A percentile compares a stretch with the other conserved stretches of the same genome.
These are phyloP conservation scores for Penicillium hordei DNA, from an alignment of 2,329 filamentous ascomycete species.

Conservation along the genomic window DNA sequence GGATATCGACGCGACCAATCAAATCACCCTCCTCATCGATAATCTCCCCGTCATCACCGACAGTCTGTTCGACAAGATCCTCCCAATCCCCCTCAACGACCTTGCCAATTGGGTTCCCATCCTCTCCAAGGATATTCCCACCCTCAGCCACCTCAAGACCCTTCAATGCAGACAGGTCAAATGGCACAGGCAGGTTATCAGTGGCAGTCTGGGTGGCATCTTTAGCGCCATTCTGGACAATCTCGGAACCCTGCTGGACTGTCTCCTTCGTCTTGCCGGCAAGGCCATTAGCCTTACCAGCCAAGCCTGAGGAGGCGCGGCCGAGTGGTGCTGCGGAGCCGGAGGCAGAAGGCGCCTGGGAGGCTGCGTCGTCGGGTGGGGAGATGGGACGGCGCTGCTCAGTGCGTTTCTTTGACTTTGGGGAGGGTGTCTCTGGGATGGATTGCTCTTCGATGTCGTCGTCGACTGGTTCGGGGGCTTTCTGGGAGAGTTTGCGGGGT, in stretches of 20 bases:
- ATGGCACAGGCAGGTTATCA: constrained; percentile 21
- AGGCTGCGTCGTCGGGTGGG: constrained; percentile 25
- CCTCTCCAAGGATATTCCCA: constrained; percentile 38
- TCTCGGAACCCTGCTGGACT: constrained; percentile 9
- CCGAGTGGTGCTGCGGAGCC: constrained; percentile 27
- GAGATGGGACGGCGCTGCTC: constrained; percentile 29
- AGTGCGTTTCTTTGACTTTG: constrained; percentile 24
- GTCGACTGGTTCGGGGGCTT: constrained; percentile 21
- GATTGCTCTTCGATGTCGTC: constrained; percentile 21
- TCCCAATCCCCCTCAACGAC: constrained; percentile 44
- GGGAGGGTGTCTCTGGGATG: constrained; percentile 24
- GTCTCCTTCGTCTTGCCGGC: constrained; percentile 22
- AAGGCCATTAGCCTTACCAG: constrained; percentile 20
- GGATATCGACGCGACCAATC: constrained; percentile 41
- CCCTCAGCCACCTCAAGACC: constrained; percentile 41
- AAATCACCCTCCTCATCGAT: constrained; percentile 35
- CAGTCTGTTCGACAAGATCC: constrained; percentile 42
- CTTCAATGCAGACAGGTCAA: constrained; percentile 40
- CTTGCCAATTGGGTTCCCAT: constrained; percentile 39
- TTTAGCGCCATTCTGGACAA: constrained; percentile 1
- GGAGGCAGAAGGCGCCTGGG: constrained; percentile 25
- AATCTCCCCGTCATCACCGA: constrained; percentile 40
- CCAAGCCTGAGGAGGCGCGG: constrained; percentile 14
- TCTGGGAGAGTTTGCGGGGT: constrained; percentile 26
- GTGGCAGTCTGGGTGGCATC: not conserved